Evolutionary conservation across 345 rosid genomes (phyloP).

Genomic region (Leavenworthia alabamica): DNA sequence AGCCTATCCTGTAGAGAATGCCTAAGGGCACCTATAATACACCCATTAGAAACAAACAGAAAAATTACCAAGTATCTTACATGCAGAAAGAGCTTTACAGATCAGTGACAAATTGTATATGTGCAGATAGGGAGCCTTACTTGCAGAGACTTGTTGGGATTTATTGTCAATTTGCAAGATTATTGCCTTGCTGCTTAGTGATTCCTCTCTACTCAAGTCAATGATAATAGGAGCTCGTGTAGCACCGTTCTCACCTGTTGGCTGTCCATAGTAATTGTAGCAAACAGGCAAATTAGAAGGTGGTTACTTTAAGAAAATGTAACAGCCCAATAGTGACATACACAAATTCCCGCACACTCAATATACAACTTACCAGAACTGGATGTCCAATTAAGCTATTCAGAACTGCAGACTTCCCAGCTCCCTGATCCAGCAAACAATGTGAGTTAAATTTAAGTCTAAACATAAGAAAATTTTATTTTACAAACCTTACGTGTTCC

Average conservation of each 20-base stretch:
- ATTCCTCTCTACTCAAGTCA: conserved; percentile 61
- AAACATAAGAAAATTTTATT: not conserved
- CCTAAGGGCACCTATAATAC: conserved; percentile 67
- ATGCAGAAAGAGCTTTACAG: not conserved
- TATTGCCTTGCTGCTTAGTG: conserved; percentile 75
- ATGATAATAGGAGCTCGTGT: conserved; percentile 87
- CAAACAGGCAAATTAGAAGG: not conserved
- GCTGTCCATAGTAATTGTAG: conserved; percentile 38
- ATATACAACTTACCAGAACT: conserved; percentile 56
- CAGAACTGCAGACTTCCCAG: conserved; percentile 92
- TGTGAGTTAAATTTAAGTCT: not conserved
- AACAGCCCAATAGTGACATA: not conserved
- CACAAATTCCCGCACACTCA: not conserved
- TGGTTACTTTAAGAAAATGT: not conserved
- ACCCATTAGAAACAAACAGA: not conserved
- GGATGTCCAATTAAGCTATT: conserved; percentile 93
- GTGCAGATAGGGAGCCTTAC: conserved; percentile 35
- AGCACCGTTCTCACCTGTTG: conserved; percentile 97
- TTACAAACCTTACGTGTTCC: not conserved
- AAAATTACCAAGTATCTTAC: not conserved
- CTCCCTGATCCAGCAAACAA: conserved; percentile 48
- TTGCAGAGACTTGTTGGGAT: conserved; percentile 88
- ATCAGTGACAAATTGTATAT: not conserved
- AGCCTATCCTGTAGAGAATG: conserved; percentile 92
- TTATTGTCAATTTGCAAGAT: conserved; percentile 83